Base-by-base conservation (phyloP, 306 rosid genomes). In the Cucurbita ficifolia region DNA sequence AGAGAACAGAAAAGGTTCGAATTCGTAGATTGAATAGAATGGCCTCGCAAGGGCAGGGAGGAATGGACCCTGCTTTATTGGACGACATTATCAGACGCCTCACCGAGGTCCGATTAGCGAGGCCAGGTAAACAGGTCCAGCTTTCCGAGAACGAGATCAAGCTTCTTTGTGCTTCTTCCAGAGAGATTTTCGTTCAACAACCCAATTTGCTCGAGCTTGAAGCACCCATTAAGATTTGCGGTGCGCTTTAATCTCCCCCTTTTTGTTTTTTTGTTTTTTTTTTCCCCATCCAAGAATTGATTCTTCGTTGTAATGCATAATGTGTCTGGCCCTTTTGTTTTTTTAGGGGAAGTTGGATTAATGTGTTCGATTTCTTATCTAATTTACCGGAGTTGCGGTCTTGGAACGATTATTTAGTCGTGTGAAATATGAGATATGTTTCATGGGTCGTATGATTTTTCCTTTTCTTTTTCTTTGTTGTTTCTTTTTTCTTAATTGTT, bases 71-170 rank as follows among this genome's bases (percentile, higher is more conserved):
- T 40, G 87, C 84, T 70, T 83, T 90, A 29, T 84, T 93, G 11
- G 98, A 93, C 17, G 98, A 93, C 79, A 93, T 93, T 43, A 93
- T 93, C 86, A 79, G 85, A 38, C 92, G 97, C 53, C 90, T 93
- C 76, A 90, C 93, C 39, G 96, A 87, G 85, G 91, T 88, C 76
- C 85, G 96, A 77, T 84, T 88, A 40, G 86, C 91, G 54, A 79
- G 96, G 75, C 98, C 93, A n/a, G 93, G 96, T 0, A 90, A 93
- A 79, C 96, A 88, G 83, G 98, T 90, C 38, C 98, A 88, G 81
- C 91, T 93, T n/a, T 88, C 96, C 8, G 98, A 93, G 81, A 60
- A 89, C 4, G 98, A 93, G 88, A 93, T 93, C 96, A 93, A 87
- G 86, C 97, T 90, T 38, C 96, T 93, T 0, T 90, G 96, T 36